phyloP scores from a whole-genome alignment of 2,329 filamentous ascomycete species.

The Paramyrothecium roridum region DNA sequence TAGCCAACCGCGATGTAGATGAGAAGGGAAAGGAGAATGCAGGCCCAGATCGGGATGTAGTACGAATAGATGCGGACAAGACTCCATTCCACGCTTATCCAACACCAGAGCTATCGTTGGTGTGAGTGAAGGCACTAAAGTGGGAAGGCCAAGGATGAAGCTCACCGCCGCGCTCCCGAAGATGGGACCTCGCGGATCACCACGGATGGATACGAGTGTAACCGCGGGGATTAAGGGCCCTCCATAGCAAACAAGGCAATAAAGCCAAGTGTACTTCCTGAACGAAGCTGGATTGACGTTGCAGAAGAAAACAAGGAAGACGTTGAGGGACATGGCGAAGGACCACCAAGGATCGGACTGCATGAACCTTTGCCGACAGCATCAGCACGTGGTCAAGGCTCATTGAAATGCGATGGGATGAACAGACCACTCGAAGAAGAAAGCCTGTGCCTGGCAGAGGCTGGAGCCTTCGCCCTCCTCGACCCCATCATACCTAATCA shows the following conservation, averaged over 20 bases:
- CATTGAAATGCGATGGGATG: neutral
- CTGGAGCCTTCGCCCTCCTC: slow-evolving; percentile 46
- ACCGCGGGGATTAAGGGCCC: slow-evolving; percentile 66
- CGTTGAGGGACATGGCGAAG: slow-evolving; percentile 78
- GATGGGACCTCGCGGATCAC: slow-evolving; percentile 32
- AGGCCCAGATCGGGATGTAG: slow-evolving; percentile 59
- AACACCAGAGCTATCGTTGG: slow-evolving; percentile 52
- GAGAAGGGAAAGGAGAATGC: slow-evolving; percentile 49
- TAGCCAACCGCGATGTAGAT: slow-evolving; percentile 57
- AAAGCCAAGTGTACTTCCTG: slow-evolving; percentile 66
- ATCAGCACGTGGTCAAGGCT: neutral
- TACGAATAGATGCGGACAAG: slow-evolving; percentile 56
- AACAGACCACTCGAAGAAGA: slow-evolving; percentile 64
- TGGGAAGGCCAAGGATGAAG: neutral
- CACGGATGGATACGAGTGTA: slow-evolving; percentile 57
- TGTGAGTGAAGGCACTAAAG: slow-evolving; percentile 5
- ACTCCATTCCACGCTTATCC: slow-evolving; percentile 53
- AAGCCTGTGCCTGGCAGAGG: slow-evolving; percentile 60
- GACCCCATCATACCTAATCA: slow-evolving; percentile 68
- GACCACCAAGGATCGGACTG: slow-evolving; percentile 75
- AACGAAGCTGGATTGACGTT: slow-evolving; percentile 60
- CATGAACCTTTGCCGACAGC: slow-evolving; percentile 61
- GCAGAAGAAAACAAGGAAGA: slow-evolving; percentile 65
- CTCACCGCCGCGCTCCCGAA: slow-evolving; percentile 56
- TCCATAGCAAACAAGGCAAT: slow-evolving; percentile 67